Conservation (phyloP, 83 land plant genomes). For the Diphasiastrum complanatum region DNA sequence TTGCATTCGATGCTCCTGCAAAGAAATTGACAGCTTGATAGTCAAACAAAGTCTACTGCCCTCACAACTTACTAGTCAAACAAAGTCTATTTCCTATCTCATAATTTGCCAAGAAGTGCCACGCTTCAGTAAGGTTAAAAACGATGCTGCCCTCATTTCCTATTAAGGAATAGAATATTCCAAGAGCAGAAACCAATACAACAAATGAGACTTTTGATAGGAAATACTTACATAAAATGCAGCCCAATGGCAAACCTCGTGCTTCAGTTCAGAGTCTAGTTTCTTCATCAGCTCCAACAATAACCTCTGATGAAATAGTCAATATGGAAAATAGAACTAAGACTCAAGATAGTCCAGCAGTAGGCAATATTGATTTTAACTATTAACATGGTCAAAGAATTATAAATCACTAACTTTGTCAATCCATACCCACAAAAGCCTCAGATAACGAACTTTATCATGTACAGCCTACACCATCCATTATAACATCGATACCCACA, state of each 20-base stretch:
- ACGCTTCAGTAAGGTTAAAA: no score
- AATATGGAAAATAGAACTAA: neutral
- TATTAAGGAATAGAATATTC: neutral
- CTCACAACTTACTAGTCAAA: neutral
- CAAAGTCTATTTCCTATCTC: no score
- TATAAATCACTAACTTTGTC: neutral
- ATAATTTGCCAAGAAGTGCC: no score
- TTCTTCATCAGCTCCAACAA: conserved; percentile 78
- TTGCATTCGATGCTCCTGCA: conserved; percentile 92
- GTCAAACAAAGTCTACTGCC: conserved; percentile 25
- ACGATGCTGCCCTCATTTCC: no score
- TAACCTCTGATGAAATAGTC: conserved; percentile 51
- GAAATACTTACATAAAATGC: conserved; percentile 69
- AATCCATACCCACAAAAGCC: no score
- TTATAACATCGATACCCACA: neutral
- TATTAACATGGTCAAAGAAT: neutral
- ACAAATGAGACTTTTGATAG: neutral
- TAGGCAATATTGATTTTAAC: neutral
- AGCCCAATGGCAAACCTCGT: conserved; percentile 98
- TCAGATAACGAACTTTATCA: no score
- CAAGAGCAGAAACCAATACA: neutral
- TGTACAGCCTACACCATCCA: no score
- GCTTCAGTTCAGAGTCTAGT: conserved; percentile 91
- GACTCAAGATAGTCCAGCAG: neutral
- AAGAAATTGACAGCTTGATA: conserved; percentile 3